phyloP scores from a whole-genome alignment of 805 yeast genomes.

The Blastobotrys chiropterorum region DNA sequence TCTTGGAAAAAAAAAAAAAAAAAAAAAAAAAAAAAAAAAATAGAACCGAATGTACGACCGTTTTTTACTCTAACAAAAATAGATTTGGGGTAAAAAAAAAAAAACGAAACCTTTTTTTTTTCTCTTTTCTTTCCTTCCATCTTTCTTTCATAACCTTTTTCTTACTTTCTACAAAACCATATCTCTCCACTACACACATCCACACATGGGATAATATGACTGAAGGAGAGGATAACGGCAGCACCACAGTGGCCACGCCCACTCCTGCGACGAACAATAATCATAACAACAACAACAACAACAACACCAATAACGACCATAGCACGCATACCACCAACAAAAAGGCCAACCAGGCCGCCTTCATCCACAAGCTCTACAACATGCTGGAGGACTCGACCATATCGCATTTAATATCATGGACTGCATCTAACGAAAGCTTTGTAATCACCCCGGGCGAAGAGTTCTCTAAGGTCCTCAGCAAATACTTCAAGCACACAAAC shows the following conservation, averaged over 20 bases:
- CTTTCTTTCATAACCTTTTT: neutral
- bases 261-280: neutral
- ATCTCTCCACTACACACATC: neutral
- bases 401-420: conserved; percentile 82
- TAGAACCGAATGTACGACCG: neutral
- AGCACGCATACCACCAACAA: neutral
- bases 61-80: neutral
- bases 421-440: conserved; percentile 62
- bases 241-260: neutral
- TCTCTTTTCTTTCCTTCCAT: neutral
- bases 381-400: conserved; percentile 79
- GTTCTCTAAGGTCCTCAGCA: conserved; percentile 64
- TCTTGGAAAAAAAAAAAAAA: neutral
- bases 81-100: neutral
- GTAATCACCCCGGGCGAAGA: conserved; percentile 80
- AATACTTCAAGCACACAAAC: conserved; percentile 88
- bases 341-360: conserved; percentile 47
- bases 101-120: neutral
- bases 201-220: neutral
- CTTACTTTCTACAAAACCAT: neutral
- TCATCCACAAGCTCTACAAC: conserved; percentile 81
- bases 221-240: neutral
- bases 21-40: neutral
- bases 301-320: neutral
- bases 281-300: neutral